Evolutionary conservation across 2,329 filamentous ascomycete species (phyloP).

Genomic region (Fusarium keratoplasticum): DNA sequence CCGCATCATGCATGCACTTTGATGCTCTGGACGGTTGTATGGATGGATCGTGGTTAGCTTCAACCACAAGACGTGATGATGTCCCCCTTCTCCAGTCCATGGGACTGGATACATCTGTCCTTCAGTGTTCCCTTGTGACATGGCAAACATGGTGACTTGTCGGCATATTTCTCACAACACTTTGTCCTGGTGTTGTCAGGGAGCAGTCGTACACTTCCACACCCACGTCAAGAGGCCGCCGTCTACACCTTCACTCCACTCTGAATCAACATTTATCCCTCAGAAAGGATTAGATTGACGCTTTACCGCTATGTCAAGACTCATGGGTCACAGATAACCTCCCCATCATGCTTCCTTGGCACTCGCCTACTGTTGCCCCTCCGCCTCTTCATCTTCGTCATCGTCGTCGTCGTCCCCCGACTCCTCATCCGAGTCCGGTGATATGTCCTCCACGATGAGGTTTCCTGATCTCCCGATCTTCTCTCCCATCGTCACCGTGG

Average conservation of each 20-base stretch:
- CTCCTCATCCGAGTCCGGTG: slow-evolving; percentile 51
- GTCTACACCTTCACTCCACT: neutral
- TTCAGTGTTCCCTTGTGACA: neutral
- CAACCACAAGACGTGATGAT: neutral
- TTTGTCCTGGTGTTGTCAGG: neutral
- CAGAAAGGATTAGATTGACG: slow-evolving; percentile 5
- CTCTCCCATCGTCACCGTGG: slow-evolving; percentile 73
- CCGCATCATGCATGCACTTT: slow-evolving; percentile 13
- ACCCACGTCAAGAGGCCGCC: neutral
- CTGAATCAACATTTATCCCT: neutral
- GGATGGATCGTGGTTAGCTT: neutral
- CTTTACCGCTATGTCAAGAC: slow-evolving; percentile 29
- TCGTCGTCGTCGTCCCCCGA: slow-evolving; percentile 44
- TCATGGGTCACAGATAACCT: slow-evolving; percentile 3
- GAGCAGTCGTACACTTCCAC: neutral
- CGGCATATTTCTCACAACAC: neutral
- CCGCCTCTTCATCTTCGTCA: slow-evolving; percentile 41
- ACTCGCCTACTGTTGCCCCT: slow-evolving; percentile 33
- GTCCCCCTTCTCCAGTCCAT: neutral
- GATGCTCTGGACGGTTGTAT: neutral
- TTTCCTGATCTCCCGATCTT: slow-evolving; percentile 87
- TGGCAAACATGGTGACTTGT: neutral
- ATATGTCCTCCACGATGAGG: slow-evolving; percentile 81
- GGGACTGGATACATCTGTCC: neutral
- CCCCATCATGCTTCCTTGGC: slow-evolving; percentile 15